Base-by-base conservation (phyloP, 352 stramenopile species). In the Pythium chondricola region DNA sequence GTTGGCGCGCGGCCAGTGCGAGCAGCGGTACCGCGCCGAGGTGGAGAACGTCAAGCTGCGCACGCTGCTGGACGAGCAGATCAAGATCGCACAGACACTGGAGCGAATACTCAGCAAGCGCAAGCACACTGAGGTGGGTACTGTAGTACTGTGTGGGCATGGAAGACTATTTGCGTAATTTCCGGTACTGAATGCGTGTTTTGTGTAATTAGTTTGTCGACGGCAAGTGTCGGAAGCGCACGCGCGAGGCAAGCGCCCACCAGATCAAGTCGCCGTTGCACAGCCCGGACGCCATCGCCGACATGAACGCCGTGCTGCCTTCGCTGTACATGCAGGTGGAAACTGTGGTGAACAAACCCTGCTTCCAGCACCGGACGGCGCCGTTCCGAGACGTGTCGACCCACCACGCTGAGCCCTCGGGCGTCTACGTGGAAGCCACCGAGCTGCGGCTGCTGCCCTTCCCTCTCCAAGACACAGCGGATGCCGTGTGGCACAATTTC, bases 21-120 rank as follows among this genome's bases (percentile, higher is more conserved):
- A 49, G 39, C 48, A 63, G 29, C 56, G 56, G 6, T 54, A 61
- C 26, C 44, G 78, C 40, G 61, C 70, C 1, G 67, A 87, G 40
- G 46, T 71, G 14, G 74, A 87, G 63, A 87, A 87, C 39, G 62
- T 68, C 26, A 63, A 71, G n/a, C 58, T 86, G 1, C 74, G 75
- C 48, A 57, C 63, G 13, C 61, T 79, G 35, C 56, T 87, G 32
- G 74, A 84, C 35, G 70, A 69, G 8, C 74, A 87, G 33, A 63
- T 84, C 57, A 81, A 82, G 48, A 65, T 82, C 24, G 71, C 65
- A 1, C 40, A 56, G 18, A 56, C 40, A 25, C 48, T 63, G 24
- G 42, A 57, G 36, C 48, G 47, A 4, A 37, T 63, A 5, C 30
- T 63, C 3, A 52, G 32, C 40, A 56, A 56, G 24, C 48, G 48